Evolutionary conservation across 176 grass and related monocot genomes (phyloP).

Genomic region (Oryza longistaminata): DNA sequence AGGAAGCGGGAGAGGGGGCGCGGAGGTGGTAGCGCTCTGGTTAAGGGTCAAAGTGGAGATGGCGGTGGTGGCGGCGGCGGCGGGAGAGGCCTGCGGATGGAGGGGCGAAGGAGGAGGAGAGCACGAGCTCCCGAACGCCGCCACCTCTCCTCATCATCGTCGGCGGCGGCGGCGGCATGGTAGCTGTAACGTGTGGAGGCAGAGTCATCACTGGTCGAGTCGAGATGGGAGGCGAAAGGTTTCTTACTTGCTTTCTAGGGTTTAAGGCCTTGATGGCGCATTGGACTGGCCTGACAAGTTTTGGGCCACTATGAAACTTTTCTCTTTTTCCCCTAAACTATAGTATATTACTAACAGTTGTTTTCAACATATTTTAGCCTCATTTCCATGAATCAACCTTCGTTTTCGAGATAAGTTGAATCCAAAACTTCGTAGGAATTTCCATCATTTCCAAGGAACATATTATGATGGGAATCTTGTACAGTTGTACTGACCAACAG

Average conservation of each 20-base stretch:
- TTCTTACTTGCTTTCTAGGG: slow-evolving; percentile 22
- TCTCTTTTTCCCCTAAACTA: not conserved
- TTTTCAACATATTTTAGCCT: no score
- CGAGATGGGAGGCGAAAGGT: not conserved
- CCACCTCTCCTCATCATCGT: slow-evolving; percentile 35
- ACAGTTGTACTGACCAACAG: not conserved
- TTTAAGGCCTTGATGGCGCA: slow-evolving; percentile 21
- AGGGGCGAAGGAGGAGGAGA: slow-evolving; percentile 65
- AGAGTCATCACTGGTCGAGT: not conserved
- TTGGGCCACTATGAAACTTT: not conserved
- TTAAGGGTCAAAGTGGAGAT: slow-evolving; percentile 19
- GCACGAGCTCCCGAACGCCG: slow-evolving; percentile 74
- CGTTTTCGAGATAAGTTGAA: not conserved
- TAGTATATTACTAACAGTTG: no score
- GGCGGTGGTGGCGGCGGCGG: not conserved
- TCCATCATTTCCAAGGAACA: not conserved
- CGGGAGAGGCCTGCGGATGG: slow-evolving; percentile 17
- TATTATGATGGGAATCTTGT: not conserved
- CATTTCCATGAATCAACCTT: no score
- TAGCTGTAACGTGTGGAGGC: not conserved
- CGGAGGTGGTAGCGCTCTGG: slow-evolving; percentile 5
- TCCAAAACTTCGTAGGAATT: not conserved
- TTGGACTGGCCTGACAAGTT: not conserved
- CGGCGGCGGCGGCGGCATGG: not conserved
- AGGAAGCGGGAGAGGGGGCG: no score